Evolutionary conservation across 768 basidiomycete species (phyloP).

Genomic region (Cyclocybe aegerita): DNA sequence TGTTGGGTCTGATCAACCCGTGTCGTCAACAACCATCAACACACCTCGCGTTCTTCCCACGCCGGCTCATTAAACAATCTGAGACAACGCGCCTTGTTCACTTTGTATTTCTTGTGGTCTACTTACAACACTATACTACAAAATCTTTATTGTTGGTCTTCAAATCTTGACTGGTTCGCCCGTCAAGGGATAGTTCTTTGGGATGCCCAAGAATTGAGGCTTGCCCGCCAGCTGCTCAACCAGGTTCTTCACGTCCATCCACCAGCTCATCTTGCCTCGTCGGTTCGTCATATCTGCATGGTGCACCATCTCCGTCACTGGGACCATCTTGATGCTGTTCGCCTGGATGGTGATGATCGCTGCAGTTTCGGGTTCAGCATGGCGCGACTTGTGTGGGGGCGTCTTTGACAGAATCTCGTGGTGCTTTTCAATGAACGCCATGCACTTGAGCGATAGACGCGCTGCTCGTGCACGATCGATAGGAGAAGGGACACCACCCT

Average conservation of each 20-base stretch:
- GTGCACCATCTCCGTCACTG: constrained; percentile 78
- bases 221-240: constrained; percentile 74
- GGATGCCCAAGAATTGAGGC: constrained; percentile 49
- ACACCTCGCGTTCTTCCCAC: constrained; percentile 28
- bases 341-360: constrained; percentile 92
- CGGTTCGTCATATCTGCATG: constrained; percentile 92
- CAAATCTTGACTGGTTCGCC: constrained; percentile 11
- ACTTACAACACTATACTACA: not conserved
- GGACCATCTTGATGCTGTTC: constrained; percentile 77
- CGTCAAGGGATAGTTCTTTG: constrained; percentile 23
- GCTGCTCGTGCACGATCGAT: constrained; percentile 90
- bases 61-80: constrained; percentile 26
- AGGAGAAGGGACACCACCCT: constrained; percentile 95
- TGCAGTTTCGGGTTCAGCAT: constrained; percentile 64
- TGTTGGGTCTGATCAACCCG: constrained; percentile 27
- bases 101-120: constrained; percentile 1
- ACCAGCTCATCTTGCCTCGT: constrained; percentile 78
- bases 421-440: constrained; percentile 90
- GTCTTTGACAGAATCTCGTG: constrained; percentile 56
- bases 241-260: constrained; percentile 66
- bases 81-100: not conserved
- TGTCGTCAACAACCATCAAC: constrained; percentile 25
- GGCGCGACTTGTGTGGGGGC: constrained; percentile 45
- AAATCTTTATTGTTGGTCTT: constrained; percentile 2
- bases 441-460: constrained; percentile 87